A percentile compares a stretch with the other conserved stretches of the same genome.
Conservation (phyloP, 495 filamentous ascomycete species). For the Opeltia flavorubescens region DNA sequence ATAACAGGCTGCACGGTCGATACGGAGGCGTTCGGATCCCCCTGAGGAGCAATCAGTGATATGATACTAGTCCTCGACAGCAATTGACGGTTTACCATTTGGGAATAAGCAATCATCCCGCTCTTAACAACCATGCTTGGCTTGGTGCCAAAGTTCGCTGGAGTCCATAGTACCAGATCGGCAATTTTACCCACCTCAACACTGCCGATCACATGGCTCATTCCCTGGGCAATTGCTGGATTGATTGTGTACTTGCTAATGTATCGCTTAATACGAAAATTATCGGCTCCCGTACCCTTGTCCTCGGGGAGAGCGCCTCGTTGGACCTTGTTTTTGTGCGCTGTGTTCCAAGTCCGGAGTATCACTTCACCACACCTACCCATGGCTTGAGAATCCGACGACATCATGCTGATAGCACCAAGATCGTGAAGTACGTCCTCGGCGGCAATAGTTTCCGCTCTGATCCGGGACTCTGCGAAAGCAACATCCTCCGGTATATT, state of each 20-base stretch:
- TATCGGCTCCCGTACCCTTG: conserved; percentile 69
- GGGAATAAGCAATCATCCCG: conserved; percentile 71
- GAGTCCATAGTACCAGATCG: conserved; percentile 81
- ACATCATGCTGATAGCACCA: conserved; percentile 98
- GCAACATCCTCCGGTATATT: conserved; percentile 93
- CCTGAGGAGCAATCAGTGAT: conserved; percentile 32
- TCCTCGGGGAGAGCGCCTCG: conserved; percentile 67
- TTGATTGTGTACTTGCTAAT: conserved; percentile 97
- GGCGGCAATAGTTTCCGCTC: conserved; percentile 91
- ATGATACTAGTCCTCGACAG: background rate
- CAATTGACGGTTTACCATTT: conserved; percentile 49
- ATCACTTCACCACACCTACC: conserved; percentile 93
- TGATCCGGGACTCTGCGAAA: conserved; percentile 90
- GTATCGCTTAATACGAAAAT: conserved; percentile 87
- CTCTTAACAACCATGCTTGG: conserved; percentile 75
- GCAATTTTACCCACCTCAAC: conserved; percentile 85
- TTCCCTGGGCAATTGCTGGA: conserved; percentile 85
- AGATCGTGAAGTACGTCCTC: conserved; percentile 95
- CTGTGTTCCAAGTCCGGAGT: conserved; percentile 91
- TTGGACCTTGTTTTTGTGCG: conserved; percentile 93
- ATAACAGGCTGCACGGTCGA: conserved; percentile 81
- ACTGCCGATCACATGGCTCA: conserved; percentile 78
- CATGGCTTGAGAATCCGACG: conserved; percentile 93
- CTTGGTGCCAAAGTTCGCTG: conserved; percentile 79
- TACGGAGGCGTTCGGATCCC: conserved; percentile 88